phyloP scores from a whole-genome alignment of 805 yeast species.

The Priceomyces fermenticarens region DNA sequence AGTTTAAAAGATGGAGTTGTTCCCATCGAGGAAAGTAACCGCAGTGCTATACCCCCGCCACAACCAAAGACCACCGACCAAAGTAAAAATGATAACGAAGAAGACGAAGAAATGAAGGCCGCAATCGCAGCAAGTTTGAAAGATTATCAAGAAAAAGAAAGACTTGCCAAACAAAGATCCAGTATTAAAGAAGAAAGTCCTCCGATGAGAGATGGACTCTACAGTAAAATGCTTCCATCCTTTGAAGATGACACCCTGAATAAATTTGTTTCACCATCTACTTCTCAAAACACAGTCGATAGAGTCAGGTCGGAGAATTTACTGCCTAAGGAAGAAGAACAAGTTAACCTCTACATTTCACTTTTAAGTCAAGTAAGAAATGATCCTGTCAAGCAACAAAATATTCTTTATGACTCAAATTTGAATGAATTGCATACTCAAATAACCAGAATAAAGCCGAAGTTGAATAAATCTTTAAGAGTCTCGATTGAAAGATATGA shows the following conservation, averaged over 20 bases:
- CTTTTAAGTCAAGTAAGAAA: constrained; percentile 52
- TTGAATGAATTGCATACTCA: constrained; percentile 58
- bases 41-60: constrained; percentile 17
- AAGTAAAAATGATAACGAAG: constrained; percentile 48
- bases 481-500: constrained; percentile 63
- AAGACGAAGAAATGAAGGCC: constrained; percentile 80
- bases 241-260: constrained; percentile 5
- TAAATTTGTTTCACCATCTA: constrained; percentile 4
- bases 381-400: constrained; percentile 41
- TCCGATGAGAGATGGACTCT: constrained; percentile 15
- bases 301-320: constrained; percentile 30
- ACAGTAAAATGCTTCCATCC: constrained; percentile 25
- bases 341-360: constrained; percentile 66
- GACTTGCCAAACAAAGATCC: constrained; percentile 9
- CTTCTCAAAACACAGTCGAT: neutral
- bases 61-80: constrained; percentile 7
- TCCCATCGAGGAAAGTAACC: constrained; percentile 6
- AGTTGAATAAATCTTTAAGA: constrained; percentile 57
- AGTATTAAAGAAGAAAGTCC: neutral
- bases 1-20: constrained; percentile 59
- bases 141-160: constrained; percentile 53
- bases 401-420: constrained; percentile 44
- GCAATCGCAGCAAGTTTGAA: constrained; percentile 90
- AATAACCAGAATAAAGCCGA: constrained; percentile 64
- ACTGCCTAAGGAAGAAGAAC: constrained; percentile 64